Conservation (phyloP, 495 filamentous ascomycete genomes). For the Penicillium ucsense region DNA sequence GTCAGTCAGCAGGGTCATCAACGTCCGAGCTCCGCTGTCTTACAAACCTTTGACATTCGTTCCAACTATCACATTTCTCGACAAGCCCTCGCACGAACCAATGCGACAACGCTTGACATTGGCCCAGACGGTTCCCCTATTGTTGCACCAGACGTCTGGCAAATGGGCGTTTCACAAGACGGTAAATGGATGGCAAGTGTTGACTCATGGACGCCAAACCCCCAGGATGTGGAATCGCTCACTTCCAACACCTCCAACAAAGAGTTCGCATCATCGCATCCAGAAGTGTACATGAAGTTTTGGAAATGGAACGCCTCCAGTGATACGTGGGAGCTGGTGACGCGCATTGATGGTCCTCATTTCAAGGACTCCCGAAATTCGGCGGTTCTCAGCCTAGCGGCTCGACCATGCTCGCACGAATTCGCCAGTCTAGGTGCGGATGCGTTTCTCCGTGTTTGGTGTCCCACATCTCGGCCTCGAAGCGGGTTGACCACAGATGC, state of each 20-base stretch:
- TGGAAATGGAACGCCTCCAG: constrained; percentile 66
- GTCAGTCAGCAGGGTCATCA: constrained; percentile 20
- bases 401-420: constrained; percentile 51
- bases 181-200: constrained; percentile 87
- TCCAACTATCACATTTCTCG: constrained; percentile 63
- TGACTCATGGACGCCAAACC: constrained; percentile 76
- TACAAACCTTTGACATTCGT: constrained; percentile 78
- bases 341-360: constrained; percentile 79
- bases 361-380: constrained; percentile 39
- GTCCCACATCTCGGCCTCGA: constrained; percentile 50
- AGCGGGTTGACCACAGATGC: constrained; percentile 50
- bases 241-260: constrained; percentile 30
- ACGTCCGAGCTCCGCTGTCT: constrained; percentile 38
- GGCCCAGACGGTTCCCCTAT: constrained; percentile 59
- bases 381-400: constrained; percentile 57
- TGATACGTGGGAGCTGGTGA: constrained; percentile 60
- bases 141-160: constrained; percentile 61
- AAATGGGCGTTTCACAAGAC: constrained; percentile 62
- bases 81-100: constrained; percentile 82
- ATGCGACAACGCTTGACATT: constrained; percentile 67
- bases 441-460: constrained; percentile 67
- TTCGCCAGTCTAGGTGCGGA: constrained; percentile 85
- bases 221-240: constrained; percentile 48
- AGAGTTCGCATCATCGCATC: constrained; percentile 12
- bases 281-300: constrained; percentile 80